Conservation (phyloP, 495 filamentous ascomycete genomes). For the Penicillium riverlandense region DNA sequence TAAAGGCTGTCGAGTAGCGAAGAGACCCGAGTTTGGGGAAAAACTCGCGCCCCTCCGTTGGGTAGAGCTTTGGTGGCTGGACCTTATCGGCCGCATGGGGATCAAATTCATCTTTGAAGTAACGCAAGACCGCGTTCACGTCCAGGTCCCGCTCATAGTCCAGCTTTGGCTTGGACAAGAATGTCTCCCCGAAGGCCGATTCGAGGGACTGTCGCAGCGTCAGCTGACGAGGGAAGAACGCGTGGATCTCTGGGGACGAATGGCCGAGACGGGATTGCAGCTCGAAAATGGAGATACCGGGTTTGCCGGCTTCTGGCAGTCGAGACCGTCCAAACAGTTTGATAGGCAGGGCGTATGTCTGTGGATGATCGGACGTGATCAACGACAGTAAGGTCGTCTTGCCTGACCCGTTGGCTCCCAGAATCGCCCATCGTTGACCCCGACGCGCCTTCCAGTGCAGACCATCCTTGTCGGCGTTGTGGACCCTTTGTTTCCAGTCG, state of each 20-base stretch:
- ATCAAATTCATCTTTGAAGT: constrained; percentile 70
- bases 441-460: constrained; percentile 76
- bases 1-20: background rate
- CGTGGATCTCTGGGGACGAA: constrained; percentile 87
- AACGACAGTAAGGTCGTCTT: constrained; percentile 92
- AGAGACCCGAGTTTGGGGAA: constrained; percentile 11
- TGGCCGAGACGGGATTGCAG: constrained; percentile 86
- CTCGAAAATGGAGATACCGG: constrained; percentile 83
- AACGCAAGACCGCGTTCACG: constrained; percentile 59
- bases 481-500: constrained; percentile 59
- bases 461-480: constrained; percentile 43
- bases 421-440: constrained; percentile 83
- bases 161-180: constrained; percentile 60
- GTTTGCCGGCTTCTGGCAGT: constrained; percentile 62
- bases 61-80: background rate
- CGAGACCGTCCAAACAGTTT: constrained; percentile 76
- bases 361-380: constrained; percentile 91
- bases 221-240: constrained; percentile 78
- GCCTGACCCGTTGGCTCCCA: constrained; percentile 74
- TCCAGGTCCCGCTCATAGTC: constrained; percentile 42
- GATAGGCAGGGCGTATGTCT: constrained; percentile 84
- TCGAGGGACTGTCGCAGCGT: constrained; percentile 69
- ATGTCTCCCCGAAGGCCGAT: constrained; percentile 85
- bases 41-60: background rate
- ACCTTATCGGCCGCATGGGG: constrained; percentile 23